phyloP scores from a whole-genome alignment of 1,284 basidiomycete species.

The Cystobasidium slooffiae region DNA sequence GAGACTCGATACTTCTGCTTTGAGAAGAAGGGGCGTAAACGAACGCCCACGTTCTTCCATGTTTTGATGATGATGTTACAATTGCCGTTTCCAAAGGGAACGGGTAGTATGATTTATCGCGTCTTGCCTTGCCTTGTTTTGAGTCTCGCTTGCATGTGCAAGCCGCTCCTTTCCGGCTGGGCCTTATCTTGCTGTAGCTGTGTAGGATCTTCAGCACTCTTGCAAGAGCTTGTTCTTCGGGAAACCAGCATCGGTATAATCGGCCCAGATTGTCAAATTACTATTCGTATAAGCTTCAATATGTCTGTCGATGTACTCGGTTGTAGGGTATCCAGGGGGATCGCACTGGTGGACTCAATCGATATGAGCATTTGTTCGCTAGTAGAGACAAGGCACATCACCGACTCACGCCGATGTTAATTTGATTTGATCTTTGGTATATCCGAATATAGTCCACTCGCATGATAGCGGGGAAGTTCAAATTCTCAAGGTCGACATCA shows the following conservation, averaged over 20 bases:
- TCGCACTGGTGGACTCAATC: slow-evolving; percentile 34
- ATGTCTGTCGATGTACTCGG: slow-evolving; percentile 45
- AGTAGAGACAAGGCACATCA: not conserved
- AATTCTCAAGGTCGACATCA: slow-evolving; percentile 55
- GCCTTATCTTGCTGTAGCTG: not conserved
- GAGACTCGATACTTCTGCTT: no score
- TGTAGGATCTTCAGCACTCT: slow-evolving; percentile 14
- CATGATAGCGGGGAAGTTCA: slow-evolving; percentile 54
- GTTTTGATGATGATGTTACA: no score
- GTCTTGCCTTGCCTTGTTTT: no score
- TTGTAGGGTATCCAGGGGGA: slow-evolving; percentile 45
- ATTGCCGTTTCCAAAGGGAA: no score
- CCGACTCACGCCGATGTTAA: slow-evolving; percentile 35
- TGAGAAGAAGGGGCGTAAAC: no score
- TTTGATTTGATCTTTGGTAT: slow-evolving; percentile 45
- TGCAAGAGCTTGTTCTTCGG: slow-evolving; percentile 35
- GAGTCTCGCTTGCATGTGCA: no score
- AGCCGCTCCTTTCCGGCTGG: not conserved
- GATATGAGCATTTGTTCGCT: not conserved
- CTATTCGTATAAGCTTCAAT: slow-evolving; percentile 43
- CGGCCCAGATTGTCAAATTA: slow-evolving; percentile 43
- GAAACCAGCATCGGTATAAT: slow-evolving; percentile 38
- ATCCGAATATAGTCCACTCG: slow-evolving; percentile 63
- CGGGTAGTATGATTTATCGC: no score
- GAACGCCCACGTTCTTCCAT: no score